Evolutionary conservation across 192 early-diverging fungal genomes (phyloP), one percentile per base, ranked within the genome.

Genomic region (Haplosporangium gracile): DNA sequence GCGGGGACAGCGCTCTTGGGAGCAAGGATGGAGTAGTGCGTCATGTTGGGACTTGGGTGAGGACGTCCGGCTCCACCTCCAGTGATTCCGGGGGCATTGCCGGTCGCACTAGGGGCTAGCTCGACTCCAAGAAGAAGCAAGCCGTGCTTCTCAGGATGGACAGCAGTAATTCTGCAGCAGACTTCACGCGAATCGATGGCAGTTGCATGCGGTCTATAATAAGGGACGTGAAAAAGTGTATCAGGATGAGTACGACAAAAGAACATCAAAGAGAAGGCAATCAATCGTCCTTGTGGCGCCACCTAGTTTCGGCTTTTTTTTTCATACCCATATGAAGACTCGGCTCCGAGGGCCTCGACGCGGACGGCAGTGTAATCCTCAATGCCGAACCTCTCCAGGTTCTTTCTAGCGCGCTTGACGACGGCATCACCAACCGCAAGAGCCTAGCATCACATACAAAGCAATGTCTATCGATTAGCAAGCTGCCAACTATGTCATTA

Each of bases 261-360:
- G 29, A 11, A 39, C 4, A 32, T 5, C 40, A n/a, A 4, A n/a
- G 13, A 63, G n/a, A 24, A 39, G 5, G 60, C 10, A 32, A 51
- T 9, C 24, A 22, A 20, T 69, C 49, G 11, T 2, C 15, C 20
- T 20, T 29, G 29, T n/a, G 22, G 2, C n/a, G 42, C 47, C 47
- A 55, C n/a, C 13, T 5, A 51, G 60, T 45, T n/a, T 29, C 24
- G 16, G 29, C 13, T 71, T 40, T n/a, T 36, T n/a, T 36, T 68
- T 20, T 68, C 70, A 86, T 85, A 94, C 93, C 93, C 93, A 89
- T 91, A 94, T 5, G 88, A 90, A 26, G 88, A 88, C 72, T 94
- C 93, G 18, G 93, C 77, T 47, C 93, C 93, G 18, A 94, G 82
- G 9, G 90, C 78, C 75, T 94, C 93, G 47, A 94, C 88, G 29